A percentile compares a stretch with the other conserved stretches of the same genome.
phyloP scores from a whole-genome alignment of 1,284 basidiomycete genomes.

The Microbotryum scabiosae region DNA sequence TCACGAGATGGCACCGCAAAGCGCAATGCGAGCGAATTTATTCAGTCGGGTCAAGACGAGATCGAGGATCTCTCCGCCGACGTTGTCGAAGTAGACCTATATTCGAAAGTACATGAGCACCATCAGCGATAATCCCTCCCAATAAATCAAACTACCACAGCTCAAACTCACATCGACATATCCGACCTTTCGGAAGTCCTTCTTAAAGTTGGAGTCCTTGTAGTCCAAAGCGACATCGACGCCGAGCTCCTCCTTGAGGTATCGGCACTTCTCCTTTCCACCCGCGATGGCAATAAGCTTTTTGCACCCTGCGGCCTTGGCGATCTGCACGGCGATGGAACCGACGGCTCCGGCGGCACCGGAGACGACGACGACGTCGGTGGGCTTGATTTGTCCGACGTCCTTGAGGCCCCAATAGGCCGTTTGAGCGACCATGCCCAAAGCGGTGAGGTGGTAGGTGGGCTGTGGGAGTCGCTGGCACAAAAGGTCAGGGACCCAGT shows the following conservation, averaged over 20 bases:
- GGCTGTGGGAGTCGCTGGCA: constrained; percentile 23
- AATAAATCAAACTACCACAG: no score
- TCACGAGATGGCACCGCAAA: constrained; percentile 57
- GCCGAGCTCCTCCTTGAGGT: constrained; percentile 70
- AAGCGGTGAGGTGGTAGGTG: constrained; percentile 36
- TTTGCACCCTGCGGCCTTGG: constrained; percentile 47
- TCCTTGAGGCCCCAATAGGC: constrained; percentile 63
- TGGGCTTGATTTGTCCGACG: constrained; percentile 64
- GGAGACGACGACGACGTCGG: constrained; percentile 74
- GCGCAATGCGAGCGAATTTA: constrained; percentile 62
- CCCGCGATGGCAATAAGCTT: constrained; percentile 72
- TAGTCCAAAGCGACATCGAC: constrained; percentile 79
- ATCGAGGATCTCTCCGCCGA: constrained; percentile 66
- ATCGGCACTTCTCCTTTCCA: constrained; percentile 67
- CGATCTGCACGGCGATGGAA: constrained; percentile 37
- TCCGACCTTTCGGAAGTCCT: constrained; percentile 53
- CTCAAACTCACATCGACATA: constrained; percentile 44
- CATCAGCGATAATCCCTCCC: not conserved
- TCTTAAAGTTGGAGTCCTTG: constrained; percentile 55
- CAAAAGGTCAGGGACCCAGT: constrained; percentile 39
- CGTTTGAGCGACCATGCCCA: constrained; percentile 39
- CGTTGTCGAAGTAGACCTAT: constrained; percentile 63
- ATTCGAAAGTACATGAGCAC: constrained; percentile 33
- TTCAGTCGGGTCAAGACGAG: constrained; percentile 64
- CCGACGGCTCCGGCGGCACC: constrained; percentile 80